Base-by-base conservation (phyloP, 2,329 filamentous ascomycete species). In the Stemphylium lycopersici region DNA sequence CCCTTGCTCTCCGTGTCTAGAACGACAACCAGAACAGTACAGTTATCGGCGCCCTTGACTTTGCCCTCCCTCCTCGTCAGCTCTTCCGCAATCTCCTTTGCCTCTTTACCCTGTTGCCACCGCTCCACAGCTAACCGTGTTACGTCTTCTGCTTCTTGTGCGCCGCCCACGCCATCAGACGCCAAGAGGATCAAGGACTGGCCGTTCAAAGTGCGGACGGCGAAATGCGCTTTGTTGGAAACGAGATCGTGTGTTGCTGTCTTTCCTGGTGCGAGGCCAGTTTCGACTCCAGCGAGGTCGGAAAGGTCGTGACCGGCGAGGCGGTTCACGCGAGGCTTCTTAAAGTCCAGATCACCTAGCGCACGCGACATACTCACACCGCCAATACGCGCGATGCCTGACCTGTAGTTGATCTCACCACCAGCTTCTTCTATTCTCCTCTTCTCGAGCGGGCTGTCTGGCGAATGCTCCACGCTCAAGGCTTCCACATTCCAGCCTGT, bases 351-450 rank as follows among this genome's bases (percentile, higher is more conserved):
- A 24, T 68, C 65, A 22, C 65, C 65, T 1, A 68, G 48, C 0
- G 65, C 64, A 6, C 65, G 61, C 26, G 64, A 59, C 65, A 68
- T 68, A n/a, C 55, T 63, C 16, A 68, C 64, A 18, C 55, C 65
- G n/a, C 65, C 65, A 39, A 68, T 58, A 15, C 65, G 54, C 0
- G 65, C 53, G 12, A 60, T 60, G 3, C 65, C 65, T 4, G 65
- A 65, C 29, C 50, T 49, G 16, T 62, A 67, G 10, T 64, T 68
- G 11, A 67, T 52, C 18, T 63, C 56, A 3, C 65, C 65, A 18
- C 65, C 65, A 4, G 65, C 56, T 10, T 67, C 57, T 59, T 67
- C 62, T 18, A 68, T 52, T 6, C 65, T 55, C 15, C 58, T 57
- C 47, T 61, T 62, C 43, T 68, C 65, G 5, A 47, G 24, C 0